Conservation (phyloP, 805 yeast genomes). For the Metschnikowia proteae region DNA sequence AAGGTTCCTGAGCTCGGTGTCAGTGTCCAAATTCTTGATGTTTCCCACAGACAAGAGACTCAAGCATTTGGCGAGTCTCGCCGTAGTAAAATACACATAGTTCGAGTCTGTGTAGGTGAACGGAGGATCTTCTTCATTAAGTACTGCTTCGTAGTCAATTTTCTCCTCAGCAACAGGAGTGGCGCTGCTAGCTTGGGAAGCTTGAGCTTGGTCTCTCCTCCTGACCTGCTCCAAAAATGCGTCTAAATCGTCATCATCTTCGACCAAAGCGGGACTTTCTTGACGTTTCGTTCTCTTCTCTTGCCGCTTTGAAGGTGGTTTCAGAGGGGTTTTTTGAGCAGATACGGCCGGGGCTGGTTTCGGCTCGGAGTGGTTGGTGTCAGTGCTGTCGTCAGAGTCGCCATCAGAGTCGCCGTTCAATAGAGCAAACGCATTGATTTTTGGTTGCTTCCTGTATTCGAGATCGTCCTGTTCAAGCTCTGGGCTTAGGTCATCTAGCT, state of each 20-base stretch:
- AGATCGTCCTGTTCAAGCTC: conserved; percentile 14
- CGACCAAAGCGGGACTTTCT: conserved; percentile 15
- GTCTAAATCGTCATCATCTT: conserved; percentile 57
- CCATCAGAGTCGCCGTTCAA: conserved; percentile 21
- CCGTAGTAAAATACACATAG: conserved; percentile 43
- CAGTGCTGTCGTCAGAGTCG: conserved; percentile 14
- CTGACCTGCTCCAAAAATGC: conserved; percentile 44
- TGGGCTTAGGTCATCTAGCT: conserved; percentile 14
- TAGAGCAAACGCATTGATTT: conserved; percentile 45
- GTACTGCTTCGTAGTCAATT: conserved; percentile 21
- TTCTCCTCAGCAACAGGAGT: conserved; percentile 9
- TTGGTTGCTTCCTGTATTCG: conserved; percentile 9
- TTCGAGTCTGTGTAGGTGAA: conserved; percentile 42
- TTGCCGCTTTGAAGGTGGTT: conserved; percentile 3
- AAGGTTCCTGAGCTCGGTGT: conserved; percentile 62
- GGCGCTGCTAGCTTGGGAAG: conserved; percentile 9
- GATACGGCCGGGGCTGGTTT: conserved; percentile 8
- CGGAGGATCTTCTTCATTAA: conserved; percentile 29
- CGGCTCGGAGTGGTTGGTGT: conserved; percentile 4
- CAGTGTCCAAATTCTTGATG: conserved; percentile 63
- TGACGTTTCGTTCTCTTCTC: conserved; percentile 23
- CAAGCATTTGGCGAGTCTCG: conserved; percentile 38
- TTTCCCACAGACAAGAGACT: conserved; percentile 42
- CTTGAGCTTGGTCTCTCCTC: conserved; percentile 21
- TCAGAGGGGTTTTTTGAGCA: conserved; percentile 4